Conservation (phyloP, 192 early-diverging fungal species). For the Backusella mclennaniae region DNA sequence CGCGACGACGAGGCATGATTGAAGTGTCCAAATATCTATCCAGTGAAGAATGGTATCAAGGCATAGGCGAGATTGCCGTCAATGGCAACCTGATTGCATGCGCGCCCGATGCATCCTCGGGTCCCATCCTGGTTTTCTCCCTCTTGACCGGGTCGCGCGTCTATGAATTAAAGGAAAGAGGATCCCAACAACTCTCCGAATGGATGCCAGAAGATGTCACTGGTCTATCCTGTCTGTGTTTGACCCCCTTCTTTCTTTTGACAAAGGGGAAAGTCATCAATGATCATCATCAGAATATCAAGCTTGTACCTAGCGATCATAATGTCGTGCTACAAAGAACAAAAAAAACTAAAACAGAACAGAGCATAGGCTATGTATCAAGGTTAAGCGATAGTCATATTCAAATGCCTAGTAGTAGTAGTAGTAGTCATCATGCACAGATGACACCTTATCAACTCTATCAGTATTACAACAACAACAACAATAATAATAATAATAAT, state of each 20-base stretch:
- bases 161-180: constrained; percentile 38
- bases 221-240: constrained; percentile 3
- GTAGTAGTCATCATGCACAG: not conserved
- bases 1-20: constrained; percentile 38
- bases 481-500: not conserved
- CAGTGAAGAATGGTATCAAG: constrained; percentile 43
- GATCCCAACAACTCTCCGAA: constrained; percentile 18
- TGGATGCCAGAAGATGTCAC: not conserved
- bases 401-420: not conserved
- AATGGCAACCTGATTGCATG: constrained; percentile 50
- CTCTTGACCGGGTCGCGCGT: constrained; percentile 49
- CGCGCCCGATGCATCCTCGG: constrained; percentile 38
- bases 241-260: constrained; percentile 32
- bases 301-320: not conserved
- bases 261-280: constrained; percentile 23
- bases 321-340: constrained; percentile 1
- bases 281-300: not conserved
- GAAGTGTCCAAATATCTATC: constrained; percentile 35
- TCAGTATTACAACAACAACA: not conserved
- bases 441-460: constrained; percentile 25
- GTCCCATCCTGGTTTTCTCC: constrained; percentile 47
- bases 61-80: constrained; percentile 45
- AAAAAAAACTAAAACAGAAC: not conserved
- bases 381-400: constrained; percentile 8
- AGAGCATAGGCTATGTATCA: constrained; percentile 10